phyloP scores from a whole-genome alignment of 2,329 filamentous ascomycete genomes.

The Exophiala dermatitidis region DNA sequence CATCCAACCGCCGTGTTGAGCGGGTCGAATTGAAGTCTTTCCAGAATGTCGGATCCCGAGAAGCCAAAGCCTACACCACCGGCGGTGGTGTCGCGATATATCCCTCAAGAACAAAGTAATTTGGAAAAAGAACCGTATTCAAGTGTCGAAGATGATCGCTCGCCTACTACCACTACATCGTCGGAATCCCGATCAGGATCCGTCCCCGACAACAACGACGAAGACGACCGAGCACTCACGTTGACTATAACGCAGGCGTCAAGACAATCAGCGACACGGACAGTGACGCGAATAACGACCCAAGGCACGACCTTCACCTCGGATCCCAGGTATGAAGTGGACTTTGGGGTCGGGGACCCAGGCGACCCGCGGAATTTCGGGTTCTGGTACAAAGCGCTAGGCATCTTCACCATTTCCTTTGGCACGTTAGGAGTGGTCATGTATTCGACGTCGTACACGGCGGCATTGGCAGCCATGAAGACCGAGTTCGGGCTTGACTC shows the following conservation, averaged over 20 bases:
- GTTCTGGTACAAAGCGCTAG: conserved; percentile 49
- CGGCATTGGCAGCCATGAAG: conserved; percentile 61
- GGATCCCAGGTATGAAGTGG: conserved; percentile 62
- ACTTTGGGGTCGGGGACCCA: conserved; percentile 58
- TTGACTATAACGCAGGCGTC: conserved; percentile 15
- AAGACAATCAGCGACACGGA: conserved; percentile 14
- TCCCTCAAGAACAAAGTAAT: conserved; percentile 3
- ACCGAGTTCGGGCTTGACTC: conserved; percentile 55
- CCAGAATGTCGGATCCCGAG: conserved; percentile 12
- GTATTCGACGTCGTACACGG: conserved; percentile 73
- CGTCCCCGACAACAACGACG: neutral
- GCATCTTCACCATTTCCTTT: conserved; percentile 51
- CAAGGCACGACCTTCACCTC: conserved; percentile 40
- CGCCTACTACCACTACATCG: conserved; percentile 8
- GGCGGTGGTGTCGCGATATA: conserved; percentile 9
- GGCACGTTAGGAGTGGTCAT: conserved; percentile 55
- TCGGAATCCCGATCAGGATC: conserved; percentile 13
- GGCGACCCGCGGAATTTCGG: conserved; percentile 65
- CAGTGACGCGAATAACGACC: conserved; percentile 37
- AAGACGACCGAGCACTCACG: conserved; percentile 20
- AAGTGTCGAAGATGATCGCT: neutral
- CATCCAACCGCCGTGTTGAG: too few species aligned
- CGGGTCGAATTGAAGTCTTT: neutral
- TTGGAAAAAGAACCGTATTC: conserved; percentile 18
- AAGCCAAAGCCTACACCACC: conserved; percentile 9